Conservation (phyloP, 768 basidiomycete genomes). For the Kwoniella mangroviensis region DNA sequence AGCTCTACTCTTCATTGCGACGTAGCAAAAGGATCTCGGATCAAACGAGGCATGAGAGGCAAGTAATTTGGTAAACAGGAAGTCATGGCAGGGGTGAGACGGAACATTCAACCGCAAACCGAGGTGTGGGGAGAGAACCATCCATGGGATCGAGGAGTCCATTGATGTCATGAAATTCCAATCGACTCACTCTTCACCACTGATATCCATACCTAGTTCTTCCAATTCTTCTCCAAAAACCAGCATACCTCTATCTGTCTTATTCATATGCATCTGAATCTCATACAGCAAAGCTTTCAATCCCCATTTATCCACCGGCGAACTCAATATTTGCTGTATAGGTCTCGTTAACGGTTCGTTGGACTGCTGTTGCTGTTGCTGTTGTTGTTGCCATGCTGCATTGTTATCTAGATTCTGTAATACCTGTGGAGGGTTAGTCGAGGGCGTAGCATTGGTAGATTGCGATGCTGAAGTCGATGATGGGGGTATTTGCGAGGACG, state of each 20-base stretch:
- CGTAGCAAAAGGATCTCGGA: no score
- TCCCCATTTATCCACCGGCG: constrained; percentile 94
- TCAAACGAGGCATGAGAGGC: no score
- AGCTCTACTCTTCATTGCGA: background rate
- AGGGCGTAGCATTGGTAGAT: constrained; percentile 46
- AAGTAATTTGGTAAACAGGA: no score
- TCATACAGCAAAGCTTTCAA: constrained; percentile 74
- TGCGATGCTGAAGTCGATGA: constrained; percentile 29
- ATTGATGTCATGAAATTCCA: background rate
- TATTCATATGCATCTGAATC: constrained; percentile 70
- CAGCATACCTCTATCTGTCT: constrained; percentile 80
- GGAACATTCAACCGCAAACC: background rate
- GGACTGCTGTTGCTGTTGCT: constrained; percentile 26
- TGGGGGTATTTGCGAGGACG: constrained; percentile 3
- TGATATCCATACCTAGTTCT: constrained; percentile 89
- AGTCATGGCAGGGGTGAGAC: background rate
- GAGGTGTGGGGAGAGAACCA: no score
- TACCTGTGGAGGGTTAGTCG: constrained; percentile 32
- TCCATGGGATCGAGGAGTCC: background rate
- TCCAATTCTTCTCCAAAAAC: constrained; percentile 89
- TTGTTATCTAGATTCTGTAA: constrained; percentile 9
- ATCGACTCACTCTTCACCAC: constrained; percentile 72
- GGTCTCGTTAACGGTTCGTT: constrained; percentile 60
- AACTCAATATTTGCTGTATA: constrained; percentile 88
- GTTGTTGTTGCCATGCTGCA: constrained; percentile 33